A percentile compares a stretch with the other conserved stretches of the same genome.
These are phyloP conservation scores for Plasmopara halstedii DNA, from an alignment of 352 stramenopile species.

Conservation along the genomic window DNA sequence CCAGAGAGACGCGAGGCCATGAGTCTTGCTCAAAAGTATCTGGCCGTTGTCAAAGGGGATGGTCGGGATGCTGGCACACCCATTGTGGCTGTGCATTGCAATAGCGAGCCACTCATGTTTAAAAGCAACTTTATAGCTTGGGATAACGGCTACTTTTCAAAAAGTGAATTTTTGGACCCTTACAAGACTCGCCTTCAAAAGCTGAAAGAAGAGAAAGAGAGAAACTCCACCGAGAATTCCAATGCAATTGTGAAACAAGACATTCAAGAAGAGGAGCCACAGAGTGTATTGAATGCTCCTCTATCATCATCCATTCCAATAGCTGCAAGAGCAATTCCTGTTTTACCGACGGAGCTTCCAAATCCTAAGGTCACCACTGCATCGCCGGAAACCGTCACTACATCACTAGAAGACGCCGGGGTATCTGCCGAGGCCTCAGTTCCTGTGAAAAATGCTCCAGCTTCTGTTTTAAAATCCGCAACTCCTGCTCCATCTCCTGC, in stretches of 20 bases:
- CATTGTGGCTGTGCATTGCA: conserved; percentile 74
- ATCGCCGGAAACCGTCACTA: conserved; percentile 2
- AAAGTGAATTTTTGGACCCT: conserved; percentile 85
- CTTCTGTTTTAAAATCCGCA: conserved; percentile 4
- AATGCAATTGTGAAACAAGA: conserved; percentile 49
- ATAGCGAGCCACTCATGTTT: conserved; percentile 84
- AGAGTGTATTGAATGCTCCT: conserved; percentile 1
- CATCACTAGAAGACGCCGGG: not conserved
- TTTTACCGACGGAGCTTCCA: conserved; percentile 19
- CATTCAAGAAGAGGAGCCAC: conserved; percentile 25
- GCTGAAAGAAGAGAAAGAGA: conserved; percentile 73
- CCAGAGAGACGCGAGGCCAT: conserved; percentile 60
- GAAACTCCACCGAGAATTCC: conserved; percentile 50
- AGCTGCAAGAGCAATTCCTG: conserved; percentile 10
- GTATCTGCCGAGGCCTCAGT: too few relatives aligned
- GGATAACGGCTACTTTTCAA: conserved; percentile 75
- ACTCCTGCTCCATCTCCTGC: conserved; percentile 8
- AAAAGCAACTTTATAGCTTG: conserved; percentile 88
- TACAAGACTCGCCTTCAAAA: conserved; percentile 81
- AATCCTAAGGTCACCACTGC: conserved; percentile 2
- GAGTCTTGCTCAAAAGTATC: conserved; percentile 64
- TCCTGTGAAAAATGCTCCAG: not conserved
- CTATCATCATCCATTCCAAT: conserved; percentile 6
- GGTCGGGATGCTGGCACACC: conserved; percentile 74
- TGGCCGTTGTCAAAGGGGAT: conserved; percentile 66